Percentiles rank a stretch among this genome's conserved stretches.
phyloP scores from a whole-genome alignment of 768 basidiomycete genomes.

The Phlegmacium glaucopus region DNA sequence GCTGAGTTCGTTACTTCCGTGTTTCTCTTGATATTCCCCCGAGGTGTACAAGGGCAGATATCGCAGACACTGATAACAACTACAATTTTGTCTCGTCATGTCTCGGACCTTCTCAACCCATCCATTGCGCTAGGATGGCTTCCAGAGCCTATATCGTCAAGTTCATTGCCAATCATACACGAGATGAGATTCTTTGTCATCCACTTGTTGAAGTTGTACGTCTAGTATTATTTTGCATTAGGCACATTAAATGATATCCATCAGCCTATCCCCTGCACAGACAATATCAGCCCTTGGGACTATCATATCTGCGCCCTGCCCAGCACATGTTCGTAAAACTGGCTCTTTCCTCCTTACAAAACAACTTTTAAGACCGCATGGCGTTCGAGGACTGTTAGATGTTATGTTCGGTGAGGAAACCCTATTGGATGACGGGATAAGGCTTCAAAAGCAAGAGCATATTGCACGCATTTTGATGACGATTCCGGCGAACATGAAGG shows the following conservation, averaged over 20 bases:
- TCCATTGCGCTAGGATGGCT: constrained; percentile 72
- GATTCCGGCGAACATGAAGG: constrained; percentile 53
- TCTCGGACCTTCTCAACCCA: constrained; percentile 55
- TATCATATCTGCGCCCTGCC: constrained; percentile 44
- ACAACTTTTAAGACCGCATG: constrained; percentile 68
- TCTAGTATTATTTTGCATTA: constrained; percentile 13
- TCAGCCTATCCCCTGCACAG: constrained; percentile 62
- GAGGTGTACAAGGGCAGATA: constrained; percentile 41
- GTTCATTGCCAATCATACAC: constrained; percentile 38
- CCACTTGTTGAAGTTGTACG: constrained; percentile 63
- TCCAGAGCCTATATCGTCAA: constrained; percentile 44
- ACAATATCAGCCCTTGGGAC: constrained; percentile 62
- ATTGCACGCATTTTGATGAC: constrained; percentile 60
- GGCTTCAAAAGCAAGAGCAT: constrained; percentile 70
- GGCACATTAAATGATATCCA: constrained; percentile 14
- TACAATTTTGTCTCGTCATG: constrained; percentile 51
- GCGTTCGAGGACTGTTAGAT: constrained; percentile 63
- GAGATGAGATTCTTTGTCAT: constrained; percentile 47
- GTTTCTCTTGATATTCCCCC: constrained; percentile 50
- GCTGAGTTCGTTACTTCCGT: constrained; percentile 40
- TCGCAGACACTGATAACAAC: constrained; percentile 62
- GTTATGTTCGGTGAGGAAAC: constrained; percentile 69
- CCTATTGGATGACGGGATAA: constrained; percentile 42
- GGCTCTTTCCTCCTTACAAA: constrained; percentile 64
- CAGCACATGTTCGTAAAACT: constrained; percentile 50